Percentiles rank a stretch among this genome's conserved stretches.
Conservation (phyloP, 2,329 filamentous ascomycete genomes). For the Penicillium sp. region DNA sequence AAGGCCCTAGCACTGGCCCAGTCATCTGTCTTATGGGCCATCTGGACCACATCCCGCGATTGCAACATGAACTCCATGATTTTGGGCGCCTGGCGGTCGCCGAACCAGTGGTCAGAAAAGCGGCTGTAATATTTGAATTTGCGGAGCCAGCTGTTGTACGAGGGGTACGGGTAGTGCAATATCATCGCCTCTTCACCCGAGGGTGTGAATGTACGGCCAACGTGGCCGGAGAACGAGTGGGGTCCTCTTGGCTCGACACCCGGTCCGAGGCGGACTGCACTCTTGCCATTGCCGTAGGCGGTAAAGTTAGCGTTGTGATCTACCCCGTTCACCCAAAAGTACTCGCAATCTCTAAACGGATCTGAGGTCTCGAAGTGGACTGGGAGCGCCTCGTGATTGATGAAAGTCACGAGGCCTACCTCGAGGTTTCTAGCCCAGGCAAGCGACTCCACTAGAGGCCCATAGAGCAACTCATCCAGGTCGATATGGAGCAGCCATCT, state of each 20-base stretch:
- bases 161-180: not conserved
- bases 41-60: not conserved
- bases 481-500: not conserved
- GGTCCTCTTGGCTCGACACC: not conserved
- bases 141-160: constrained; percentile 1
- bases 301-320: not conserved
- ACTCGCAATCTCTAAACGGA: not conserved
- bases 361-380: not conserved
- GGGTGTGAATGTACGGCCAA: not conserved
- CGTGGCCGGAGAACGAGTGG: not conserved
- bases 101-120: not conserved
- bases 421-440: not conserved
- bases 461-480: not conserved
- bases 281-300: not conserved
- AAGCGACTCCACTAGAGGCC: not conserved
- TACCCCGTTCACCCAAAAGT: not conserved
- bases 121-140: not conserved
- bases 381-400: not conserved
- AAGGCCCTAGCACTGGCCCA: not conserved
- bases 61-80: not conserved
- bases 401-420: not conserved
- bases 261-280: not conserved
- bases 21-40: not conserved
- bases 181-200: not conserved
- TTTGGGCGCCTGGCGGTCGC: not conserved